Percentiles rank a stretch among this genome's conserved stretches.
Evolutionary conservation across 495 filamentous ascomycete genomes (phyloP).

Genomic region (Lophiostoma macrostomum): DNA sequence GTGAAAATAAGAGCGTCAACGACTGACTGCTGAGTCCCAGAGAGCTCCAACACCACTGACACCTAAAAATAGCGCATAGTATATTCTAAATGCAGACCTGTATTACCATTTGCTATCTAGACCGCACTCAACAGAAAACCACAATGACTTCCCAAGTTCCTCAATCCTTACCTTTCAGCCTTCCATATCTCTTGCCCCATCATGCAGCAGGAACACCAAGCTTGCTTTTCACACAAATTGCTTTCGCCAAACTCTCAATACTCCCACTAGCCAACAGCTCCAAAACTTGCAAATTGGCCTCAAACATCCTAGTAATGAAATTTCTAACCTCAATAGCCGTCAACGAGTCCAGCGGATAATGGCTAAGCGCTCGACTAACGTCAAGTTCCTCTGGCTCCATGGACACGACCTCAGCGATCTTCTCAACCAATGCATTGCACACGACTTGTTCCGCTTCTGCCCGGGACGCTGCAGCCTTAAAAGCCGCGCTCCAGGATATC

Average conservation of each 20-base stretch:
- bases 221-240: conserved; percentile 21
- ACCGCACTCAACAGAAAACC: no score
- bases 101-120: no score
- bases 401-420: conserved; percentile 12
- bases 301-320: conserved; percentile 23
- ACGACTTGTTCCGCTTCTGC: conserved; percentile 20
- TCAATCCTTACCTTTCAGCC: background rate
- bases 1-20: no score
- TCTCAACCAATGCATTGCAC: conserved; percentile 19
- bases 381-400: conserved; percentile 23
- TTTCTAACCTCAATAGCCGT: conserved; percentile 27
- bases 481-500: conserved; percentile 9
- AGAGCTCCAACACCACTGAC: no score
- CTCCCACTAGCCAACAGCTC: conserved; percentile 21
- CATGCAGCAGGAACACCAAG: background rate
- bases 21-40: no score
- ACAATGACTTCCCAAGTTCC: no score
- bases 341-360: conserved; percentile 13
- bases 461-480: conserved; percentile 11
- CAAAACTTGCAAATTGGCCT: conserved; percentile 22
- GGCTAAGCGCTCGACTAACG: background rate
- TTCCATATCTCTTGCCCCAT: background rate
- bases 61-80: no score
- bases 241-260: conserved; percentile 17
- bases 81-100: no score